Evolutionary conservation across 139 green algal species (phyloP), one percentile per base, ranked within the genome.

Genomic region (Tetradesmus obliquus): DNA sequence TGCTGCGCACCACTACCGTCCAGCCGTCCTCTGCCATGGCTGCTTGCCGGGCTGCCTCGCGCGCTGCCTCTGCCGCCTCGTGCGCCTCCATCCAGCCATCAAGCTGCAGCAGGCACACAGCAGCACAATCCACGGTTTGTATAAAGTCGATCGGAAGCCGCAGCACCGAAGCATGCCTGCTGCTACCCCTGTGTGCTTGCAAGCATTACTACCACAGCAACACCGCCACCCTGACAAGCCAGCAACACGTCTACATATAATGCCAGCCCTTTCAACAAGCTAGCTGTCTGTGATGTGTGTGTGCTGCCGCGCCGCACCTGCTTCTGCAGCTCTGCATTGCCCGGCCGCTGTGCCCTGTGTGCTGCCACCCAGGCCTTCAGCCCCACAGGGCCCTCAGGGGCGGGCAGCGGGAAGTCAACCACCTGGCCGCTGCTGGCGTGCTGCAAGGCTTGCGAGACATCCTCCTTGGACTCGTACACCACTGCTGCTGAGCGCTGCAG

Each of bases 1-100:
- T 97, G 84, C 93, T 93, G 19, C 96, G 94, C 86, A 95, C 90
- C n/a, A 98, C 96, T 57, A 98, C 95, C 1, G 96, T 98, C 96
- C 96, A 98, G 10, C 96, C 96, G 58, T 98, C 96, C 20, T 95
- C 96, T 85, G 93, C 88, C 94, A 96, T 92, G 82, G 94, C 92
- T 54, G 83, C 86, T 87, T 93, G 93, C 72, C 88, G 81, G 45
- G 92, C 88, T 45, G 83, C 90, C 86, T 90, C 82, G 32, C 92
- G 90, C 7, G 57, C 51, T 84, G 91, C 93, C 87, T 97, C 95
- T 51, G 92, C 92, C 51, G 83, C 94, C 69, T 98, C 96, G 93
- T 94, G 95, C 3, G 91, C 83, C 15, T 93, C 95, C 86, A 96
- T 95, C 95, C 96, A 98, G 76, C 92, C 93, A 58, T 98, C 96